Evolutionary conservation across 1,284 basidiomycete species (phyloP), one percentile per base, ranked within the genome.

Genomic region (Heterobasidion irregulare): DNA sequence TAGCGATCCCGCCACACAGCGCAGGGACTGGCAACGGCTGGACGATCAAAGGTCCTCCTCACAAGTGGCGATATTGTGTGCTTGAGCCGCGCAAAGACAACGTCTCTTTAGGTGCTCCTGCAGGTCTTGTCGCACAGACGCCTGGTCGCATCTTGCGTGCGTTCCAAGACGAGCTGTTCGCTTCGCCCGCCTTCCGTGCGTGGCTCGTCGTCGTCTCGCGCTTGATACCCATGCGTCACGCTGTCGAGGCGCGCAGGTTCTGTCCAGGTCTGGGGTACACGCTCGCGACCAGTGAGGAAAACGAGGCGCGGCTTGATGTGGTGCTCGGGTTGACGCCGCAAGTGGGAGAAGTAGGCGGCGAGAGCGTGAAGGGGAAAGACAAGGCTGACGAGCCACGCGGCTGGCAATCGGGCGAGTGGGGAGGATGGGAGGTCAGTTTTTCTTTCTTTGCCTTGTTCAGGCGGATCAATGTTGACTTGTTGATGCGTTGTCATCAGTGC

Each of bases 201-300:
- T 96, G 95, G 89, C 74, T 98, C 43, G 79, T 84, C n/a, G 78
- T 84, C 57, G 83, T 98, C 48, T 87, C 89, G 47, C 78, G 80
- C 45, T 70, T 98, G 60, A 76, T 95, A 52, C 90, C 93, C 13
- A 71, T 90, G 61, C 79, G 83, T 12, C 83, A 89, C 68, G 74
- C 83, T 8, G 79, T 83, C 12, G 85, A 94, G 70, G 92, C 92
- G 53, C 78, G 96, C 59, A 75, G 96, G 48, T 97, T 98, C 73
- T 76, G 95, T 56, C 92, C 93, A 0, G 96, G 94, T 0, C 73
- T 98, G 61, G 95, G 98, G 71, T 98, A 98, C 70, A 97, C 95
- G 16, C 80, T 99, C 1, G 96, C 96, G 35, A 89, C 89, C 59
- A 91, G 92, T 57, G 91, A 96, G 64, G 88, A 90, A 59, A 80